Evolutionary conservation across 2,329 filamentous ascomycete genomes (phyloP).

Genomic region (Aureobasidium zeae): DNA sequence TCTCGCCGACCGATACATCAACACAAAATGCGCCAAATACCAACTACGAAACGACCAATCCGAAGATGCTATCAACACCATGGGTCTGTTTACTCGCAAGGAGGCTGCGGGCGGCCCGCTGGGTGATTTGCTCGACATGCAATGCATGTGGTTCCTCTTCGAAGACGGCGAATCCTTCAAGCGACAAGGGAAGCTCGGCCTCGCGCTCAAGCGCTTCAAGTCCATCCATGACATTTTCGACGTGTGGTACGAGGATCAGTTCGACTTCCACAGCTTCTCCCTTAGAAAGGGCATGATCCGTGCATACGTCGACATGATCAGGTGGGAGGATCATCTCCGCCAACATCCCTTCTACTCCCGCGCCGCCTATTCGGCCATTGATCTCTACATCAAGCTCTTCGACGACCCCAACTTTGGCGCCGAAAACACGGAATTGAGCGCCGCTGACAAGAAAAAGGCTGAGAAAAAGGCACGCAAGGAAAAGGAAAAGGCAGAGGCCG

Average conservation of each 20-base stretch:
- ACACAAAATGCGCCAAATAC: constrained; percentile 96
- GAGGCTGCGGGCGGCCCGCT: constrained; percentile 82
- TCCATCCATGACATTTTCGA: constrained; percentile 88
- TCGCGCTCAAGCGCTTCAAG: constrained; percentile 88
- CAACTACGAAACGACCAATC: constrained; percentile 88
- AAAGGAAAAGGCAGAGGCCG: constrained; percentile 70
- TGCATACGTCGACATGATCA: constrained; percentile 90
- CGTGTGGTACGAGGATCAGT: constrained; percentile 95
- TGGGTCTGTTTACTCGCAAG: constrained; percentile 88
- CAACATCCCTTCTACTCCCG: constrained; percentile 90
- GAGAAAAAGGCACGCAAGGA: constrained; percentile 67
- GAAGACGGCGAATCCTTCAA: constrained; percentile 89
- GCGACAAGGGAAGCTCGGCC: constrained; percentile 68
- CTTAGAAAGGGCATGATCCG: constrained; percentile 93
- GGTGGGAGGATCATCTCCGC: constrained; percentile 86
- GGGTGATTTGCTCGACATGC: constrained; percentile 92
- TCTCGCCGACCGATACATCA: constrained; percentile 89
- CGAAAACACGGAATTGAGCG: constrained; percentile 60
- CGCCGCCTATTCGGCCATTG: constrained; percentile 70
- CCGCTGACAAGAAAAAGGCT: constrained; percentile 69
- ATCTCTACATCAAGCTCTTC: constrained; percentile 68
- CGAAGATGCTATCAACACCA: constrained; percentile 73
- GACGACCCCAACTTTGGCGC: constrained; percentile 68
- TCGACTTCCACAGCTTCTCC: constrained; percentile 97
- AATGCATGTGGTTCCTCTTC: constrained; percentile 93